A percentile compares a stretch with the other conserved stretches of the same genome.
These are phyloP conservation scores for Hanseniaspora thailandica DNA, from an alignment of 805 yeast species.

Conservation along the genomic window DNA sequence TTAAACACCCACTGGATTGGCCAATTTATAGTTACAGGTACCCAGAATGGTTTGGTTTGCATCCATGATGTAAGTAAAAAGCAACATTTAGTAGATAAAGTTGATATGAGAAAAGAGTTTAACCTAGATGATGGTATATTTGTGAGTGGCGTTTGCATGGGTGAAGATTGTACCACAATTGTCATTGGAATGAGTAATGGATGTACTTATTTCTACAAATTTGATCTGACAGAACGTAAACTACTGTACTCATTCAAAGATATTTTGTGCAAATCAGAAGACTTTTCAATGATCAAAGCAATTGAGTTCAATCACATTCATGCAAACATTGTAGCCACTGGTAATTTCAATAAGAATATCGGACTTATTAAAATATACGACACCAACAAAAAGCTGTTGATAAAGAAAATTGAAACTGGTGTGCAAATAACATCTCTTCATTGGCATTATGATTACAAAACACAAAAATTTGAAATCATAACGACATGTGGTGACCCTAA, in stretches of 20 bases:
- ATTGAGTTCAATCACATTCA: constrained; percentile 4
- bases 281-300: constrained; percentile 6
- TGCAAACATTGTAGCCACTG: constrained; percentile 4
- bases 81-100: constrained; percentile 54
- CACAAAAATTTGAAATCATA: constrained; percentile 50
- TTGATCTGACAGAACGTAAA: neutral
- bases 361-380: constrained; percentile 12
- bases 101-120: neutral
- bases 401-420: constrained; percentile 79
- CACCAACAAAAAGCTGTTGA: constrained; percentile 29
- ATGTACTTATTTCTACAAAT: constrained; percentile 1
- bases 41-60: constrained; percentile 71
- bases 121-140: neutral
- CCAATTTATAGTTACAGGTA: constrained; percentile 74
- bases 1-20: constrained; percentile 78
- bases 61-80: constrained; percentile 85
- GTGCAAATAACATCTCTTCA: constrained; percentile 87
- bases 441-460: constrained; percentile 57
- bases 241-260: neutral
- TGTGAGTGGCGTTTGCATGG: neutral
- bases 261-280: neutral
- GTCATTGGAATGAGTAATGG: constrained; percentile 9
- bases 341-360: neutral
- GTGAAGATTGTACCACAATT: neutral
- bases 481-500: constrained; percentile 92